Percentiles rank a stretch among this genome's conserved stretches.
Conservation (phyloP, 345 rosid genomes). For the Gynandropsis gynandra region DNA sequence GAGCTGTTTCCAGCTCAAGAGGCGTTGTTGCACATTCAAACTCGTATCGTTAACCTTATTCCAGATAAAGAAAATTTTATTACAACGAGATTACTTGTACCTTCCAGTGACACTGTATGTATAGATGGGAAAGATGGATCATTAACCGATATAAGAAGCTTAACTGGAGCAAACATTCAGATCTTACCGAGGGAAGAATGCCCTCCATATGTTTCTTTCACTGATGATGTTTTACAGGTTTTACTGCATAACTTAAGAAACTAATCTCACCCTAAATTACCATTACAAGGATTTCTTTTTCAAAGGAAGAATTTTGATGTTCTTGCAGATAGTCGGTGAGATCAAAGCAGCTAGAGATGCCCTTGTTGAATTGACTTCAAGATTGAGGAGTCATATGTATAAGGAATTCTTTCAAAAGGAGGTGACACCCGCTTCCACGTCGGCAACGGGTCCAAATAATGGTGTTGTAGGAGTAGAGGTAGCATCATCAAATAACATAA, state of each 20-base stretch:
- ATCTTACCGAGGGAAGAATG: slow-evolving; percentile 64
- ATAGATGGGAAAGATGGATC: slow-evolving; percentile 85
- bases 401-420: slow-evolving; percentile 62
- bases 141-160: slow-evolving; percentile 59
- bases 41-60: slow-evolving; percentile 63
- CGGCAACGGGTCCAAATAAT: slow-evolving; percentile 40
- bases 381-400: slow-evolving; percentile 59
- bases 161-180: slow-evolving; percentile 68
- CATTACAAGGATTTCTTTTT: not conserved
- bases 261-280: not conserved
- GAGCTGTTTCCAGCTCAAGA: slow-evolving; percentile 97
- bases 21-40: slow-evolving; percentile 94
- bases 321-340: slow-evolving; percentile 80
- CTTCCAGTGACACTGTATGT: slow-evolving; percentile 68
- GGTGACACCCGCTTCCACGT: slow-evolving; percentile 40
- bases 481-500: slow-evolving; percentile 42
- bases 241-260: slow-evolving; percentile 14
- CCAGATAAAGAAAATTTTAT: slow-evolving; percentile 64
- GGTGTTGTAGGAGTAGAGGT: slow-evolving; percentile 43
- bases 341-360: slow-evolving; percentile 86
- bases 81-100: slow-evolving; percentile 68
- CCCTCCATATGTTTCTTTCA: slow-evolving; percentile 50
- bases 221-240: slow-evolving; percentile 85
- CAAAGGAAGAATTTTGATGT: slow-evolving; percentile 18
- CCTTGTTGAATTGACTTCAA: slow-evolving; percentile 82